Evolutionary conservation across 2,329 filamentous ascomycete species (phyloP), one percentile per base, ranked within the genome.

Genomic region (Keithomyces neogunnii): DNA sequence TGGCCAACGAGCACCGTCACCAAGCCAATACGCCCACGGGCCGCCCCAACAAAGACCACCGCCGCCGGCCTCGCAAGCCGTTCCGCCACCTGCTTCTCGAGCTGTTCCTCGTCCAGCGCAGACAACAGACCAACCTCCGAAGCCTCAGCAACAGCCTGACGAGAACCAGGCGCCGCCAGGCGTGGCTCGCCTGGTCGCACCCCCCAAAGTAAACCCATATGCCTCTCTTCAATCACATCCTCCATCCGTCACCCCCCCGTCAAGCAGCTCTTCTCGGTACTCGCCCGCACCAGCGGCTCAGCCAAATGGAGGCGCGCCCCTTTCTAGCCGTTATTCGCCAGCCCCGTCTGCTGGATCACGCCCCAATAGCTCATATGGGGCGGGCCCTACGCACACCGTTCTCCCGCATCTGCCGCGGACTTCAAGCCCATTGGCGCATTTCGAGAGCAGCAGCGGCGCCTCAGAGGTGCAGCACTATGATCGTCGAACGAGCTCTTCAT

Each of bases 401-500:
- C 67, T 84, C 40, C 70, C 80, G 45, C 80, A 85, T 59, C 75
- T 81, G 55, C 82, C 82, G 7, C 72, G 82, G 55, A 85, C 82
- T 2, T 85, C 82, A 2, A 86, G 82, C 56, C 82, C 82, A 1
- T 64, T 85, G 53, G 82, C 82, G 5, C 80, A 85, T 57, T 84
- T 82, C 53, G 82, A 85, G 62, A 71, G 74, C 9, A 71, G 74
- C 9, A 73, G 71, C 6, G 69, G 71, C 49, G 70, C 73, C 33
- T 67, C 69, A 45, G 76, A 80, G n/a, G 56, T 56, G 13, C 55
- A 63, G n/a, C 62, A 70, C 38, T 58, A 68, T n/a, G 72, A 77
- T 52, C 71, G 77, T 43, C 75, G 76, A 47, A 69, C 67, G 50
- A 77, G 71, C 57, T 77, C 76, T 36, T 76, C 75, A 1, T 76